Evolutionary conservation across 805 yeast species (phyloP), one percentile per base, ranked within the genome.

Genomic region (Spathaspora arborariae): DNA sequence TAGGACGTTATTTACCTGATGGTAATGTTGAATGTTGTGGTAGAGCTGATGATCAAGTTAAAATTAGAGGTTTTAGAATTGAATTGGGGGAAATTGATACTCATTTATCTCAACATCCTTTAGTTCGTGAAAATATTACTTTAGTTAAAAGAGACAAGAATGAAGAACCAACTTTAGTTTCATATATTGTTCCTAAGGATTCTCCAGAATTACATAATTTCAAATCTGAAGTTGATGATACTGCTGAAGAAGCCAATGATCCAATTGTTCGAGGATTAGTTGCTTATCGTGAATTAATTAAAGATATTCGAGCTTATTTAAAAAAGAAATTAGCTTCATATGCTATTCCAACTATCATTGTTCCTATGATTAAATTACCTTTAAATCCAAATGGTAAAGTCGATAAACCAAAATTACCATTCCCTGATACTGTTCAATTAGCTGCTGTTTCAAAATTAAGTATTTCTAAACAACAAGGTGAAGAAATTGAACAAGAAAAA

Each of bases 1-100:
- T 94, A 54, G 99, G 99, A 45, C 82, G 99, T 56, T 94, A 95
- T 64, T 72, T 91, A 49, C 97, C 98, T 5, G 97, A 91, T 61
- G 99, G 99, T 47, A 88, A 94, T 70, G 90, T 94, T 56, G 99
- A 94, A 73, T 92, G 97, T 66, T 86, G 96, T 63, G 99, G 99
- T 49, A 82, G 99, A 65, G 99, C 99, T 21, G 99, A 94, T 70
- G 98, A 92, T 63, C 99, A 94, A 68, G 97, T 94, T 51, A 94
- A 94, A 67, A 94, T 94, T 55, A 83, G 99, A 72, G 99, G 99
- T 1, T 95, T 94, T 81, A 82, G 99, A 70, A 95, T 94, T 53
- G 99, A 94, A 70, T 76, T 94, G 46, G 99, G 99, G 50, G 99
- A 94, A 69, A 95, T 94, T 62, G 98, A 94, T 65, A 94, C 99